These are phyloP conservation scores for Leptodermis oblonga DNA, from an alignment of 257 asterid genomes.

Conservation along the genomic window DNA sequence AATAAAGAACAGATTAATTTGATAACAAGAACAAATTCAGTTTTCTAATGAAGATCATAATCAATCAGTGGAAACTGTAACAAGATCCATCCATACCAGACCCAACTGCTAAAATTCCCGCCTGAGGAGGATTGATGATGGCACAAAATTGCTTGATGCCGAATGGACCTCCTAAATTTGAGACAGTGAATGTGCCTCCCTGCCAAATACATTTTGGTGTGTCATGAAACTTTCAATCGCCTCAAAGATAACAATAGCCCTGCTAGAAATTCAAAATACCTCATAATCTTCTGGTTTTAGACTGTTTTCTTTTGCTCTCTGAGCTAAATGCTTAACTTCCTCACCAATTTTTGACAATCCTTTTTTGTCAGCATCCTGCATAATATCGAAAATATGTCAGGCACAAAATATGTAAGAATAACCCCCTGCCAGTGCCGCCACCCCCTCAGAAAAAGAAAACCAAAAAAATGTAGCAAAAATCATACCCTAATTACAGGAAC, in stretches of 20 bases:
- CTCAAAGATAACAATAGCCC: neutral
- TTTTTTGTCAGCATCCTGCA: slow-evolving; percentile 97
- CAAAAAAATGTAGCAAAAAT: slow-evolving; percentile 4
- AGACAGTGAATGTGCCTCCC: slow-evolving; percentile 97
- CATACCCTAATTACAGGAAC: slow-evolving; percentile 85
- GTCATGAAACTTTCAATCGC: neutral
- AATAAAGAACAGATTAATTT: slow-evolving; percentile 8
- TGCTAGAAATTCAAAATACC: slow-evolving; percentile 31
- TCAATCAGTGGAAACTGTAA: neutral
- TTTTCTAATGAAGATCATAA: slow-evolving; percentile 3
- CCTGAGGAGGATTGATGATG: slow-evolving; percentile 92
- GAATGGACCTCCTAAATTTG: slow-evolving; percentile 94
- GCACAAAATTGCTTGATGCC: slow-evolving; percentile 99
- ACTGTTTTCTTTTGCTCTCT: slow-evolving; percentile 80
- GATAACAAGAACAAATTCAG: slow-evolving; percentile 10
- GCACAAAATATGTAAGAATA: neutral
- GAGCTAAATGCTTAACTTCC: slow-evolving; percentile 80
- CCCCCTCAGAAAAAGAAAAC: neutral
- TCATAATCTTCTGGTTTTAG: slow-evolving; percentile 93
- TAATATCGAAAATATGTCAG: slow-evolving; percentile 15
- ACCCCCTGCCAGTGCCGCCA: neutral
- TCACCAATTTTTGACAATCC: slow-evolving; percentile 77
- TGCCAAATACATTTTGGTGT: slow-evolving; percentile 24
- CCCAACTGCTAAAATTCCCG: slow-evolving; percentile 94
- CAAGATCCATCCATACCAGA: slow-evolving; percentile 50